Conservation (phyloP, 2,329 filamentous ascomycete genomes). For the Epicoccum sorghinum region DNA sequence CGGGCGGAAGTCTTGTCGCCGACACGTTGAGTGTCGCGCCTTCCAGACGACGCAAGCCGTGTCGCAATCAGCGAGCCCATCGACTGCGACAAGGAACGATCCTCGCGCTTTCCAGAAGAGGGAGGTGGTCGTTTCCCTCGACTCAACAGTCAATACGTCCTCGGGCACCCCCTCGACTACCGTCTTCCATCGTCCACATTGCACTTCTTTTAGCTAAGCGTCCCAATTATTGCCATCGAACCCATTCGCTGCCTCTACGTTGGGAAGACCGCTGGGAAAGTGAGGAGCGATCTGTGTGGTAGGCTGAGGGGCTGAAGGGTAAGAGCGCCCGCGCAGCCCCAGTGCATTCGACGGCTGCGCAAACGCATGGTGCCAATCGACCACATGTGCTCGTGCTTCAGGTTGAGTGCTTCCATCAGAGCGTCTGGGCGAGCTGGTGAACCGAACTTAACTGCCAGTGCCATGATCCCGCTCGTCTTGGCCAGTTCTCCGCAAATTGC, state of each 20-base stretch:
- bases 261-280: not conserved
- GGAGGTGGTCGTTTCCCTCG: conserved; percentile 8
- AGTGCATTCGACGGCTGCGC: not conserved
- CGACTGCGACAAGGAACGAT: conserved; percentile 5
- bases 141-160: conserved; percentile 3
- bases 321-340: not conserved
- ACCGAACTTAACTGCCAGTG: conserved; percentile 7
- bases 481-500: conserved; percentile 15
- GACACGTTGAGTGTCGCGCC: conserved; percentile 13
- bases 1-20: conserved; percentile 15
- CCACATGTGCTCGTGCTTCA: not conserved
- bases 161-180: not conserved
- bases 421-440: conserved; percentile 2
- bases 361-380: not conserved
- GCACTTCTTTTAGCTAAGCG: not conserved
- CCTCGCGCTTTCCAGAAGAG: conserved; percentile 7
- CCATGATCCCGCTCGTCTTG: conserved; percentile 21
- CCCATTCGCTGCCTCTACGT: not conserved
- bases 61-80: conserved; percentile 16
- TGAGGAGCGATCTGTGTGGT: not conserved
- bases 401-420: not conserved
- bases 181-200: not conserved
- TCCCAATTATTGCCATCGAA: not conserved
- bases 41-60: conserved; percentile 4
- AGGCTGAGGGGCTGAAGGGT: not conserved